A percentile compares a stretch with the other conserved stretches of the same genome.
Conservation (phyloP, 306 rosid species). For the Lagenaria siceraria region DNA sequence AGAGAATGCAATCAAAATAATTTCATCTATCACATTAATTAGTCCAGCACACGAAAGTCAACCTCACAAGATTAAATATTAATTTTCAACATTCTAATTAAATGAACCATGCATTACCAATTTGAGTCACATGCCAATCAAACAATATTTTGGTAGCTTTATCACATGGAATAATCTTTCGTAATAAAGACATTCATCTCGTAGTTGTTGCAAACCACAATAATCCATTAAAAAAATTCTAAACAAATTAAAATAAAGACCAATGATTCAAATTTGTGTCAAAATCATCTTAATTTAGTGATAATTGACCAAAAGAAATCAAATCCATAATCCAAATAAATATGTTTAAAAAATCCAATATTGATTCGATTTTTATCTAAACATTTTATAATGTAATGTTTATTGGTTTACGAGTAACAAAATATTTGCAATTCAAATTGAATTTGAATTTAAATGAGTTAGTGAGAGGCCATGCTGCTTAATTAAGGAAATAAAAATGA, state of each 20-base stretch:
- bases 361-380: background rate
- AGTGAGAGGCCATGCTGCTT: background rate
- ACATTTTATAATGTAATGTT: background rate
- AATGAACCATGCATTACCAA: background rate
- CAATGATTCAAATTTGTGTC: background rate
- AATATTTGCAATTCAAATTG: background rate
- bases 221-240: background rate
- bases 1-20: background rate
- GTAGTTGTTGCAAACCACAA: background rate
- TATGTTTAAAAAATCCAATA: background rate
- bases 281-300: too few species aligned
- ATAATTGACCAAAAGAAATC: too few species aligned
- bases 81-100: background rate
- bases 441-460: background rate
- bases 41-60: background rate
- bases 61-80: background rate
- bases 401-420: background rate
- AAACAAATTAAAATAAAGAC: background rate
- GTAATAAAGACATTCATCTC: background rate
- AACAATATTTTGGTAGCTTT: background rate
- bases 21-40: background rate
- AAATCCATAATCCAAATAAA: background rate
- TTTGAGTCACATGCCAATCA: background rate
- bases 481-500: background rate
- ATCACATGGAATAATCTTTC: background rate